Base-by-base conservation (phyloP, 305 asterid species). In the Plantago rigida region DNA sequence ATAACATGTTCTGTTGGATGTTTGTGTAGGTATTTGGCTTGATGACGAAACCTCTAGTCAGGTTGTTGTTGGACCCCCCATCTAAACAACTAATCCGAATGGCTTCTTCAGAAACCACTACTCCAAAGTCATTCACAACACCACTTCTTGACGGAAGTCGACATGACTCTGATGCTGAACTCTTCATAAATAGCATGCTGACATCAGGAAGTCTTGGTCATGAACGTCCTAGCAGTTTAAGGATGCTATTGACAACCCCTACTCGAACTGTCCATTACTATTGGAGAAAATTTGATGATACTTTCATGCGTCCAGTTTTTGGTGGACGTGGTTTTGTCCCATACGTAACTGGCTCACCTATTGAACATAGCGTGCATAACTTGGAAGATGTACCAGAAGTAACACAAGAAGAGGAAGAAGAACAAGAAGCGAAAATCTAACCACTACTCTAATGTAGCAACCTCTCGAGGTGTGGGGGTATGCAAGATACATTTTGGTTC, bases 281-380 rank as follows among this genome's bases (percentile, higher is more conserved):
- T 29, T 90, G 97, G 97, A 82, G 96, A 60, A 85, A 81, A 69
- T 90, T 90, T 48, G 97, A 90, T 3, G 47, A 90, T 8, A 81
- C 85, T 28, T 85, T 90, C 79, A 90, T 90, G 97, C 95, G 95
- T 44, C 97, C 95, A 0, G 89, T 82, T 58, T 90, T 90, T 39
- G 97, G 97, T 26, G 97, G 97, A 13, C 92, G 97, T 60, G 97
- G 97, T 9, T 90, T 90, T 5, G 94, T 82, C 4, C 96, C 91
- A 0, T 87, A 42, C 5, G 85, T 81, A 3, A 94, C 96, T 0
- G 89, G 95, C 60, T 87, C 97, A 11, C 97, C 97, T 0, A 85
- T 78, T 0, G 95, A 89, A 61, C 81, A 66, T 54, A 79, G 74
- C 12, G 59, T 59, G 59, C 73, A 62, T 51, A 51, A 56, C n/a